Conservation (phyloP, 495 filamentous ascomycete genomes). For the Aspergillus bridgeri region DNA sequence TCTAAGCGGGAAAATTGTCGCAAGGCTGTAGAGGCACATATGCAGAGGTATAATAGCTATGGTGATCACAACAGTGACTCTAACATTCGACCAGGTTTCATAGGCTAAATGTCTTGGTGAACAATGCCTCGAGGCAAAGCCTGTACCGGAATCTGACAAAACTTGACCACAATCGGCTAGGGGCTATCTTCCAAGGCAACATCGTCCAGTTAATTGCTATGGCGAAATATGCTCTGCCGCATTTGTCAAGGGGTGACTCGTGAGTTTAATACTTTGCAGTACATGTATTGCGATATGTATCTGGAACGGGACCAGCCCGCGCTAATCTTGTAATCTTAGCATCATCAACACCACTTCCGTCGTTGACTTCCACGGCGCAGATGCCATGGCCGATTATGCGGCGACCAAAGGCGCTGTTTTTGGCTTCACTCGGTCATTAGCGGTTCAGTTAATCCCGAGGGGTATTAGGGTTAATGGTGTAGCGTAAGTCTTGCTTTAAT, state of each 20-base stretch:
- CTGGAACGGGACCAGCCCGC: not conserved
- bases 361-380: conserved; percentile 52
- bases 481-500: conserved; percentile 36
- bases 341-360: conserved; percentile 62
- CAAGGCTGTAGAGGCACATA: conserved; percentile 48
- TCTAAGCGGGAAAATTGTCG: conserved; percentile 43
- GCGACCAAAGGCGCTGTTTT: conserved; percentile 62
- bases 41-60: conserved; percentile 43
- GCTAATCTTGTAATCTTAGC: conserved; percentile 22
- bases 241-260: conserved; percentile 52
- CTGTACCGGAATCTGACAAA: conserved; percentile 49
- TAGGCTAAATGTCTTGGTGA: conserved; percentile 54
- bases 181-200: conserved; percentile 55
- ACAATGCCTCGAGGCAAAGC: conserved; percentile 59
- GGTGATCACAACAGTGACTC: not conserved
- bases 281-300: not conserved
- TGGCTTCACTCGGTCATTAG: conserved; percentile 55
- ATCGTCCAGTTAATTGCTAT: conserved; percentile 61
- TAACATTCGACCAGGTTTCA: conserved; percentile 31
- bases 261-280: conserved; percentile 10
- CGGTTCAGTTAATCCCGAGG: conserved; percentile 51
- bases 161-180: conserved; percentile 49
- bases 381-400: conserved; percentile 55
- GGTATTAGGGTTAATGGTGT: conserved; percentile 64
- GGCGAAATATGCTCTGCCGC: conserved; percentile 55